Evolutionary conservation across 139 green algal species (phyloP), one percentile per base, ranked within the genome.

Genomic region (Chlorella sp.): DNA sequence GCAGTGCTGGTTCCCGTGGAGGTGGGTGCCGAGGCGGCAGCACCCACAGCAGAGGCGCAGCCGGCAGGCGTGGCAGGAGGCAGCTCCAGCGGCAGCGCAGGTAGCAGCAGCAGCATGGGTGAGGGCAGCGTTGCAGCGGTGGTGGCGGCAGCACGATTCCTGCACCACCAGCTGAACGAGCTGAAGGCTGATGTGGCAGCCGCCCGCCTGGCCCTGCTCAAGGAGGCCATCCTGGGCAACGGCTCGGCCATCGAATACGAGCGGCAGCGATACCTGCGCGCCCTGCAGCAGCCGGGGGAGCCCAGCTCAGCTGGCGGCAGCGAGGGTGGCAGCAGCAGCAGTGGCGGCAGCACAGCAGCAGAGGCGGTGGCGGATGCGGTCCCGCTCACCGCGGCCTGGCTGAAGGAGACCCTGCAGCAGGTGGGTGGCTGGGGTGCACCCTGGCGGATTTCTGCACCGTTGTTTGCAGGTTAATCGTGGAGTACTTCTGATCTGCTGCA

Each of bases 121-220:
- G 56, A 80, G 28, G 81, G 56, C 36, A 69, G 38, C 39, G 23
- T 86, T 3, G 55, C 51, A 17, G 81, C 81, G 6, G 34, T 86
- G 30, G 80, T 86, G 26, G 81, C 16, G 2, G 86, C 86, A 2
- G 73, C 86, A 2, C 73, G 67, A 9, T 89, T 89, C 74, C 38
- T 89, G 60, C 74, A 79, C 25, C 63, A 70, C 17, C 82, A 83
- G 73, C 55, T 89, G 47, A n/a, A 72, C 20, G 44, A 87, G 81
- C 81, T 89, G 0, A 70, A 71, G 32, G 18, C 57, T n/a, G 80
- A 87, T 32, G 67, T 87, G 74, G 86, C 86, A 5, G 30, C n/a
- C 0, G 86, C 86, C 4, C 80, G 70, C 55, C 86, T 89, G 65
- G 74, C 84, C 36, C 51, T 89, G 67, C 81, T 89, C 4, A 80